phyloP scores from a whole-genome alignment of 352 stramenopile species.

The Pythium apleroticum region DNA sequence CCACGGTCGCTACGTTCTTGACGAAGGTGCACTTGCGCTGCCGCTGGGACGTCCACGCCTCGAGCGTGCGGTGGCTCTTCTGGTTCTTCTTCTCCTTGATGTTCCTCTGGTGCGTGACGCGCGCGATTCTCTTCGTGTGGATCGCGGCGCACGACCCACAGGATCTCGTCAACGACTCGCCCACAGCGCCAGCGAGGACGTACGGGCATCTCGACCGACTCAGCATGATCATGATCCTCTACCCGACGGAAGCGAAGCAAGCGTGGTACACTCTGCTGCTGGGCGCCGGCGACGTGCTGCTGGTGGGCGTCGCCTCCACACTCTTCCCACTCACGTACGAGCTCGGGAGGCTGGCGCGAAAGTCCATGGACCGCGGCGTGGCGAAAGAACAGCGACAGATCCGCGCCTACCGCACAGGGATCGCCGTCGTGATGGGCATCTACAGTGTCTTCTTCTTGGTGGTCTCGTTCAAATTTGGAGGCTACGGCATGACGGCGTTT shows the following conservation, averaged over 20 bases:
- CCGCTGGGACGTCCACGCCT: constrained; percentile 26
- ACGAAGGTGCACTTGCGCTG: constrained; percentile 25
- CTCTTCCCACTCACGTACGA: too few species aligned
- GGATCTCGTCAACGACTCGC: constrained; percentile 11
- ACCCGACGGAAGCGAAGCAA: constrained; percentile 20
- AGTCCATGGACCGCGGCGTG: too few species aligned
- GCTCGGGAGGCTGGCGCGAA: too few species aligned
- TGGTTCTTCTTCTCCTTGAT: constrained; percentile 58
- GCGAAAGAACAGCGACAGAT: too few species aligned
- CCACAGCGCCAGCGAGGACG: neutral
- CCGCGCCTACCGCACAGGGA: too few species aligned
- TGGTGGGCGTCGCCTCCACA: too few species aligned
- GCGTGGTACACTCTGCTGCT: too few species aligned
- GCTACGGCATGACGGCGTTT: too few species aligned
- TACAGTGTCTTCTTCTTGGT: too few species aligned
- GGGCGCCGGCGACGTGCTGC: too few species aligned
- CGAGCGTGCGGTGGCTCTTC: constrained; percentile 64
- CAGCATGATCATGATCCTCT: constrained; percentile 41
- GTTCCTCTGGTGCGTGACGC: constrained; percentile 37
- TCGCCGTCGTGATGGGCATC: too few species aligned
- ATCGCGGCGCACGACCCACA: neutral
- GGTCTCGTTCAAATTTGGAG: too few species aligned
- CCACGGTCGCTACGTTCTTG: constrained; percentile 17
- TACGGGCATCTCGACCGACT: constrained; percentile 42
- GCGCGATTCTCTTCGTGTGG: constrained; percentile 49